phyloP scores from a whole-genome alignment of 2,329 filamentous ascomycete genomes.

The Cordyceps tenuipes region DNA sequence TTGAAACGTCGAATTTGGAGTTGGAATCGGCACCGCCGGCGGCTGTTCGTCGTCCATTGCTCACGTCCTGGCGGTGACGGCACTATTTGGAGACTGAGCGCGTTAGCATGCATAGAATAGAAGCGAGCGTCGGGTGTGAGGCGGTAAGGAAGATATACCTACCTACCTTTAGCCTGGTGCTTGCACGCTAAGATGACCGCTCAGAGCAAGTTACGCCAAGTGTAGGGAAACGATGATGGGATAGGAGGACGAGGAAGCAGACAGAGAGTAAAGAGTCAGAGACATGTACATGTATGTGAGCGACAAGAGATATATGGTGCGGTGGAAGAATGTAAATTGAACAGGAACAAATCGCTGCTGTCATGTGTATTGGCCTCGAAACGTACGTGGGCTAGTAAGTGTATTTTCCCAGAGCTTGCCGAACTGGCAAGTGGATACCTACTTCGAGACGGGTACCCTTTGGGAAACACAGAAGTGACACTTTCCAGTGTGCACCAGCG shows the following conservation, averaged over 20 bases:
- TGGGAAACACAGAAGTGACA: too few relatives aligned
- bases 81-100: not conserved
- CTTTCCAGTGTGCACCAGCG: too few relatives aligned
- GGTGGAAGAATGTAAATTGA: not conserved
- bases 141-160: conserved; percentile 2
- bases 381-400: not conserved
- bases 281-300: not conserved
- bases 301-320: not conserved
- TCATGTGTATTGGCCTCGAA: not conserved
- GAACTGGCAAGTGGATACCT: not conserved
- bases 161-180: not conserved
- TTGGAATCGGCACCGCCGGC: conserved; percentile 13
- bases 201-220: not conserved
- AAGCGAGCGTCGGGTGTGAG: not conserved
- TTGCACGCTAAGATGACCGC: not conserved
- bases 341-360: not conserved
- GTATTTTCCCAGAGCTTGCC: not conserved
- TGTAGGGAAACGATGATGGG: not conserved
- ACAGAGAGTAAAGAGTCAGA: not conserved
- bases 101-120: not conserved
- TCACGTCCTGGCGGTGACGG: not conserved
- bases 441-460: not conserved
- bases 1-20: conserved; percentile 30
- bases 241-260: not conserved
- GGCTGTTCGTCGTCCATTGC: conserved; percentile 21